A percentile compares a stretch with the other conserved stretches of the same genome.
Evolutionary conservation across 1,284 basidiomycete genomes (phyloP).

Genomic region (Tilletia horrida): DNA sequence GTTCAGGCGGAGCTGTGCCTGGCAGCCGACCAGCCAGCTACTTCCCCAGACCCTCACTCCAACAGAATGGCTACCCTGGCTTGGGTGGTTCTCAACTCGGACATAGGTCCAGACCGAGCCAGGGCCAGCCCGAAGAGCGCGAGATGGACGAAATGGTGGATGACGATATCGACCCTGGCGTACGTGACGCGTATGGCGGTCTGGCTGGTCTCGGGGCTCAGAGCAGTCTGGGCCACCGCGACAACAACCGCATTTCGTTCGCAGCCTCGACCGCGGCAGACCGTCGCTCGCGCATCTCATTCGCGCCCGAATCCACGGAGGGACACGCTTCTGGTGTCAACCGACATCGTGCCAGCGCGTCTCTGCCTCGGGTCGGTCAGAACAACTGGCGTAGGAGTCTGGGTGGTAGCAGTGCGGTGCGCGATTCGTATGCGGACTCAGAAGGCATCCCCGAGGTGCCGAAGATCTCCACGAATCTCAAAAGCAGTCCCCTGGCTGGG

Average conservation of each 20-base stretch:
- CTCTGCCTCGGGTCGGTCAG: conserved; percentile 32
- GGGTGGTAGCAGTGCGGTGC: background rate
- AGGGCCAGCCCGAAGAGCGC: conserved; percentile 25
- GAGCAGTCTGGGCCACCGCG: conserved; percentile 21
- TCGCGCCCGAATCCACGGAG: conserved; percentile 36
- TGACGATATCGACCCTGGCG: conserved; percentile 20
- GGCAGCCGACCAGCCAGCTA: conserved; percentile 43
- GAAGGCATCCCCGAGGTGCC: conserved; percentile 1
- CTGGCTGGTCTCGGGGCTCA: conserved; percentile 1
- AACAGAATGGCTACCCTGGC: background rate
- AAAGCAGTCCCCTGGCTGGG: conserved; percentile 28
- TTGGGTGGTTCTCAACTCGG: background rate
- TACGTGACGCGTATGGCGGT: conserved; percentile 22
- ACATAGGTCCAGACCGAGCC: background rate
- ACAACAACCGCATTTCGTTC: conserved; percentile 23
- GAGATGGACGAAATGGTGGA: conserved; percentile 36
- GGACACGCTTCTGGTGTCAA: conserved; percentile 22
- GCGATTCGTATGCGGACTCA: conserved; percentile 34
- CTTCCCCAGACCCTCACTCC: conserved; percentile 23
- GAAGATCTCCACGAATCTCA: background rate
- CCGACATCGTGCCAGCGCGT: conserved; percentile 22
- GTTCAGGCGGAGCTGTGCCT: conserved; percentile 39
- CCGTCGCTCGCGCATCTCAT: conserved; percentile 43
- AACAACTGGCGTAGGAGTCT: conserved; percentile 22
- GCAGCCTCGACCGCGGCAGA: conserved; percentile 20